Percentiles rank a stretch among this genome's conserved stretches.
These are phyloP conservation scores for Exutisphaerella laricina DNA, from an alignment of 2,329 filamentous ascomycete species.

Conservation along the genomic window DNA sequence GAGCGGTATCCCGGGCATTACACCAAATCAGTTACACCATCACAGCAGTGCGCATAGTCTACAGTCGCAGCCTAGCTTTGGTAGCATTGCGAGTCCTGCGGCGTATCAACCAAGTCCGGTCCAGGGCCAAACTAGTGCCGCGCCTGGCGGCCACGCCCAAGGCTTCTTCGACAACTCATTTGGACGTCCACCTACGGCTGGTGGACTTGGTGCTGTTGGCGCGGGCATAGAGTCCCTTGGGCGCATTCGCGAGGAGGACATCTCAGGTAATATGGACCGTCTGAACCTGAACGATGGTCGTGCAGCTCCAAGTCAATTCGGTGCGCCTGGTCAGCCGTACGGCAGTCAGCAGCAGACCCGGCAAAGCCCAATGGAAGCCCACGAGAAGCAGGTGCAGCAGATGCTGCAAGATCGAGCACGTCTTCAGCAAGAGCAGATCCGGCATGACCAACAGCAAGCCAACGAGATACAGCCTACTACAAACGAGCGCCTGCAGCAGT, in stretches of 20 bases:
- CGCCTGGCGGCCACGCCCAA: slow-evolving; percentile 37
- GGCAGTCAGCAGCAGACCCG: slow-evolving; percentile 39
- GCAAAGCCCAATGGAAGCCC: slow-evolving; percentile 38
- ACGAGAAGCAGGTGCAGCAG: slow-evolving; percentile 53
- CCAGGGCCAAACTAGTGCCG: slow-evolving; percentile 37
- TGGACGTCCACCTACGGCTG: slow-evolving; percentile 34
- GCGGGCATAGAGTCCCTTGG: slow-evolving; percentile 41
- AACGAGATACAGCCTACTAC: slow-evolving; percentile 41
- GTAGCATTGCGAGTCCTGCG: slow-evolving; percentile 79
- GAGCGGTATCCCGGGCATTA: slow-evolving; percentile 41
- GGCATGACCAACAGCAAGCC: slow-evolving; percentile 44
- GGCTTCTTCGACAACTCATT: slow-evolving; percentile 66
- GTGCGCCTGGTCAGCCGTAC: slow-evolving; percentile 41
- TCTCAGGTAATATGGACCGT: slow-evolving; percentile 59
- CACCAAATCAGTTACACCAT: slow-evolving; percentile 63
- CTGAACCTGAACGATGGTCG: slow-evolving; percentile 53
- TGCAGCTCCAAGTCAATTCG: slow-evolving; percentile 46
- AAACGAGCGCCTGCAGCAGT: slow-evolving; percentile 72
- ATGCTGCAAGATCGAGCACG: slow-evolving; percentile 58
- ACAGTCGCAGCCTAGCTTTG: slow-evolving; percentile 94
- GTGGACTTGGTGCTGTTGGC: slow-evolving; percentile 42
- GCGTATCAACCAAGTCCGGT: slow-evolving; percentile 57
- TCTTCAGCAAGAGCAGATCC: slow-evolving; percentile 57
- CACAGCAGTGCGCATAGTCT: slow-evolving; percentile 93
- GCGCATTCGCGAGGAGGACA: slow-evolving; percentile 62